Evolutionary conservation across 1,284 basidiomycete genomes (phyloP).

Genomic region (Cutaneotrichosporon cutaneum): DNA sequence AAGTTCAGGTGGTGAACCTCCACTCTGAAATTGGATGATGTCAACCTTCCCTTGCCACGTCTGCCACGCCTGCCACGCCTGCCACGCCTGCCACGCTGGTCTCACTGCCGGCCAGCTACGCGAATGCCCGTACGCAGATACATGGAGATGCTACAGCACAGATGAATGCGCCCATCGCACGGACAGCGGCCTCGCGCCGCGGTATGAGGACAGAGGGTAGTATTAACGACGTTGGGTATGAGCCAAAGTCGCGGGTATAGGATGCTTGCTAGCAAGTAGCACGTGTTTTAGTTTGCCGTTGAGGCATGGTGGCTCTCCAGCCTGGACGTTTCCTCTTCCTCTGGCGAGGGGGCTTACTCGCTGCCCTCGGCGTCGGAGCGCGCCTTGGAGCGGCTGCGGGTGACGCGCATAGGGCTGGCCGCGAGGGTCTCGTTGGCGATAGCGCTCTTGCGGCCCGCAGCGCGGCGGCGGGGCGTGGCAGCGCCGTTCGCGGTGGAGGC

Average conservation of each 20-base stretch:
- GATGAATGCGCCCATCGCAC: slow-evolving; percentile 23
- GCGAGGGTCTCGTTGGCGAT: slow-evolving; percentile 10
- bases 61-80: background rate
- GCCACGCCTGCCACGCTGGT: background rate
- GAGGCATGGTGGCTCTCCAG: slow-evolving; percentile 18
- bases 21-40: slow-evolving; percentile 10
- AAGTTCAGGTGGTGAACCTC: slow-evolving; percentile 59
- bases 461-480: slow-evolving; percentile 20
- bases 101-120: too few relatives aligned
- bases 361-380: slow-evolving; percentile 37
- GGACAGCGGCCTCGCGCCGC: background rate
- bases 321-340: background rate
- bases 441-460: slow-evolving; percentile 14
- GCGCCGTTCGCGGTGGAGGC: slow-evolving; percentile 18
- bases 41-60: background rate
- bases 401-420: slow-evolving; percentile 42
- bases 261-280: background rate
- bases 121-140: slow-evolving; percentile 5
- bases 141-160: slow-evolving; percentile 21
- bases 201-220: slow-evolving; percentile 1
- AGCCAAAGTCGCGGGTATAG: slow-evolving; percentile 15
- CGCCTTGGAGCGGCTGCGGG: slow-evolving; percentile 48
- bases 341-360: slow-evolving; percentile 8
- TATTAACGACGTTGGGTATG: slow-evolving; percentile 8
- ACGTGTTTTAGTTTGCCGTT: slow-evolving; percentile 15